Conservation (phyloP, 225 moss, liverwort and hornwort species). For the Straminergon stramineum region DNA sequence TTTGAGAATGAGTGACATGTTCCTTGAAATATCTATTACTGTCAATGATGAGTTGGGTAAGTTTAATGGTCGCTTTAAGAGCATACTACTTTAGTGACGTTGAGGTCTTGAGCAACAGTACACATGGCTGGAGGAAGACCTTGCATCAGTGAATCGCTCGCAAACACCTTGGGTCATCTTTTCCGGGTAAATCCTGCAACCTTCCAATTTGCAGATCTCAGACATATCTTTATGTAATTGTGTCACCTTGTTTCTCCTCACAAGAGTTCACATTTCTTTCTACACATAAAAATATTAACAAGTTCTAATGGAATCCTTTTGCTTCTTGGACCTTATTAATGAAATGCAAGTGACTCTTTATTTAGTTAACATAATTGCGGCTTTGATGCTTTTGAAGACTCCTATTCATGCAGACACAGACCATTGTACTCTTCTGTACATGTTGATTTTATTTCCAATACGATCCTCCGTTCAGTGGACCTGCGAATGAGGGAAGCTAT, state of each 20-base stretch:
- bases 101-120: background rate
- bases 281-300: too few species aligned
- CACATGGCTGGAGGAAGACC: slow-evolving; percentile 29
- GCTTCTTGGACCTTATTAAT: too few species aligned
- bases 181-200: slow-evolving; percentile 27
- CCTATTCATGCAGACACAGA: slow-evolving; percentile 3
- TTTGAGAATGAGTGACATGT: too few species aligned
- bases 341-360: background rate
- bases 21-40: too few species aligned
- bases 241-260: background rate
- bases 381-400: background rate
- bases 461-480: background rate
- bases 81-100: background rate
- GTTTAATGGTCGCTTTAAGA: too few species aligned
- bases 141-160: slow-evolving; percentile 46
- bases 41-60: too few species aligned
- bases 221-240: background rate
- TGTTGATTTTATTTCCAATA: background rate
- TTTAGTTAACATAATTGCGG: too few species aligned
- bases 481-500: background rate
- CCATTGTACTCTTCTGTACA: slow-evolving; percentile 9
- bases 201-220: background rate
- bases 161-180: slow-evolving; percentile 66
- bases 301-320: background rate
- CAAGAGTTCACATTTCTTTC: background rate